These are phyloP conservation scores for Onygena corvina DNA, from an alignment of 2,329 filamentous ascomycete genomes.

Conservation along the genomic window DNA sequence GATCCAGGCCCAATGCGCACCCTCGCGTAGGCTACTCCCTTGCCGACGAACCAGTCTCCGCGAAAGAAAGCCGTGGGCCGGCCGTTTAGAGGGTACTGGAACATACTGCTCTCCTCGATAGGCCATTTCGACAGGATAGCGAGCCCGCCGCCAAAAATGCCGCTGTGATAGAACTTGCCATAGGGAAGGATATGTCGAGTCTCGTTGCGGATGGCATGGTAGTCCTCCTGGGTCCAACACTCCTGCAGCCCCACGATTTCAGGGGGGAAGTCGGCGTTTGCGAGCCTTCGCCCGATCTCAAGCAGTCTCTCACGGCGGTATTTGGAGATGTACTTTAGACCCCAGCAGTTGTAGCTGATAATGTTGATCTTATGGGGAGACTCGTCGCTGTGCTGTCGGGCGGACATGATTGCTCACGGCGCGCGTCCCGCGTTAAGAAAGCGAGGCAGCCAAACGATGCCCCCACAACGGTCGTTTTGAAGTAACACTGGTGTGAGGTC, in stretches of 20 bases:
- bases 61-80: slow-evolving; percentile 86
- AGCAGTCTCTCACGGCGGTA: slow-evolving; percentile 63
- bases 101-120: slow-evolving; percentile 79
- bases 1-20: slow-evolving; percentile 56
- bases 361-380: slow-evolving; percentile 54
- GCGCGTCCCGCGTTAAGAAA: too few species aligned
- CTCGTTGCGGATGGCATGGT: slow-evolving; percentile 60
- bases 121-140: slow-evolving; percentile 87
- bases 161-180: slow-evolving; percentile 85
- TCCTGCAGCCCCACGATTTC: slow-evolving; percentile 91
- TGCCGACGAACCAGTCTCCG: slow-evolving; percentile 93
- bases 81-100: slow-evolving; percentile 79
- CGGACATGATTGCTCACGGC: slow-evolving; percentile 8
- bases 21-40: slow-evolving; percentile 74
- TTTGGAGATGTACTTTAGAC: slow-evolving; percentile 73
- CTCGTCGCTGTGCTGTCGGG: slow-evolving; percentile 14
- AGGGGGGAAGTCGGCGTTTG: slow-evolving; percentile 53
- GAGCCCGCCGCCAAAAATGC: slow-evolving; percentile 78
- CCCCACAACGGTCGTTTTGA: too few species aligned
- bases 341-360: slow-evolving; percentile 93
- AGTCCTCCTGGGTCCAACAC: slow-evolving; percentile 83
- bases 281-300: slow-evolving; percentile 74
- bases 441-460: too few species aligned
- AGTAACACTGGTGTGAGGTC: too few species aligned
- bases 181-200: slow-evolving; percentile 67